Evolutionary conservation across 106 monocot genomes (phyloP).

Genomic region (Phalaenopsis aphrodite): DNA sequence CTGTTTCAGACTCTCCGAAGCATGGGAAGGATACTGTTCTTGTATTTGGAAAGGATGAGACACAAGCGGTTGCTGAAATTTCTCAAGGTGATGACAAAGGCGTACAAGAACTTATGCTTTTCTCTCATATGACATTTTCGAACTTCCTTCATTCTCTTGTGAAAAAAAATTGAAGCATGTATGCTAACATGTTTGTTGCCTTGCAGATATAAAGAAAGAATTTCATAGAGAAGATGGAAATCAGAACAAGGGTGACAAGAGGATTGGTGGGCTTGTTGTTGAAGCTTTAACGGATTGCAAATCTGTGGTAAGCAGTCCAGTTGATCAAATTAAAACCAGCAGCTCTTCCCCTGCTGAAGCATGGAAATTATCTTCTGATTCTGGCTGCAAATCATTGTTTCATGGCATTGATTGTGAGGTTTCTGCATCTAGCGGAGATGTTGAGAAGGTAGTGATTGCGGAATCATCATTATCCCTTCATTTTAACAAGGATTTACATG

Average conservation of each 20-base stretch:
- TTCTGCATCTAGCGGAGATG: slow-evolving; percentile 5
- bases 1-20: neutral
- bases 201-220: slow-evolving; percentile 18
- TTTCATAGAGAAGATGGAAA: neutral
- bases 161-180: neutral
- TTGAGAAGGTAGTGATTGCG: slow-evolving; percentile 15
- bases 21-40: neutral
- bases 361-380: slow-evolving; percentile 4
- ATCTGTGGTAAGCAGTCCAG: neutral
- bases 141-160: neutral
- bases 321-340: slow-evolving; percentile 14
- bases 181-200: neutral
- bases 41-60: neutral
- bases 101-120: neutral
- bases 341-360: slow-evolving; percentile 2
- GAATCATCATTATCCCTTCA: neutral
- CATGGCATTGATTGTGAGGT: neutral
- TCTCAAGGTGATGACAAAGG: slow-evolving; percentile 2
- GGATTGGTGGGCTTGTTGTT: neutral
- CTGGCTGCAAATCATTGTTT: slow-evolving; percentile 4
- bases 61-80: neutral
- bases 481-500: too few relatives aligned
- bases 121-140: neutral
- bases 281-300: slow-evolving; percentile 1
- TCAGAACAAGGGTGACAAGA: slow-evolving; percentile 9